phyloP scores from a whole-genome alignment of 768 basidiomycete species.

The Boletales sp. region DNA sequence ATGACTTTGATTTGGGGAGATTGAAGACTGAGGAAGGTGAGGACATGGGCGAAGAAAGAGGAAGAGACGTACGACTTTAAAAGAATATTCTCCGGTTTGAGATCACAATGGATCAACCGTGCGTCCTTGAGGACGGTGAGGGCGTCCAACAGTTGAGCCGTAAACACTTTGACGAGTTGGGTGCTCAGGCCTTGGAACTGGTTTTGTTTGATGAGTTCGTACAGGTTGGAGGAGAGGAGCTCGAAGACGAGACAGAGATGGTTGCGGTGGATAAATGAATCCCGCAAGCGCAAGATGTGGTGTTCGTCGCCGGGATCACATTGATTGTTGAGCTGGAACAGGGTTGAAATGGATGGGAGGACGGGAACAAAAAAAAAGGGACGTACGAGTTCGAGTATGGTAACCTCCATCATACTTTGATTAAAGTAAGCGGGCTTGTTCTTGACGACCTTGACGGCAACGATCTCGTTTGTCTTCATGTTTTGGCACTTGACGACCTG shows the following conservation, averaged over 20 bases:
- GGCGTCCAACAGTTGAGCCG: conserved; percentile 90
- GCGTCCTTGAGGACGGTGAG: conserved; percentile 92
- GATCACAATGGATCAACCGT: conserved; percentile 94
- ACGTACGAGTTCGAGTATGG: conserved; percentile 90
- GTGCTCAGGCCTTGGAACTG: conserved; percentile 97
- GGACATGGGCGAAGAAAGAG: not conserved
- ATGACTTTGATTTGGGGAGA: conserved; percentile 99
- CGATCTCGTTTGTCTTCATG: conserved; percentile 98
- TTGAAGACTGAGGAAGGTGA: conserved; percentile 60
- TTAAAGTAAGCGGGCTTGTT: conserved; percentile 99
- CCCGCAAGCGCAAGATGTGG: conserved; percentile 91
- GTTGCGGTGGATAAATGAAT: conserved; percentile 94
- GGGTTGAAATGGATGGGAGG: not conserved
- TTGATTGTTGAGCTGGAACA: conserved; percentile 79
- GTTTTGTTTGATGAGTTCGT: conserved; percentile 99
- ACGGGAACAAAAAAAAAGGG: not conserved
- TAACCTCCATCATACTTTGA: conserved; percentile 99
- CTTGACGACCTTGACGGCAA: conserved; percentile 99
- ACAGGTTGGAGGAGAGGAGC: conserved; percentile 92
- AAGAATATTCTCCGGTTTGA: conserved; percentile 98
- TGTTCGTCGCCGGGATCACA: conserved; percentile 95
- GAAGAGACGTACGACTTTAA: conserved; percentile 73
- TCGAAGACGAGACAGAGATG: conserved; percentile 99
- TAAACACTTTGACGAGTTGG: conserved; percentile 98
- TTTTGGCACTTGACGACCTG: conserved; percentile 99